Base-by-base conservation (phyloP, 345 rosid genomes). In the Pelargonium nanum region DNA sequence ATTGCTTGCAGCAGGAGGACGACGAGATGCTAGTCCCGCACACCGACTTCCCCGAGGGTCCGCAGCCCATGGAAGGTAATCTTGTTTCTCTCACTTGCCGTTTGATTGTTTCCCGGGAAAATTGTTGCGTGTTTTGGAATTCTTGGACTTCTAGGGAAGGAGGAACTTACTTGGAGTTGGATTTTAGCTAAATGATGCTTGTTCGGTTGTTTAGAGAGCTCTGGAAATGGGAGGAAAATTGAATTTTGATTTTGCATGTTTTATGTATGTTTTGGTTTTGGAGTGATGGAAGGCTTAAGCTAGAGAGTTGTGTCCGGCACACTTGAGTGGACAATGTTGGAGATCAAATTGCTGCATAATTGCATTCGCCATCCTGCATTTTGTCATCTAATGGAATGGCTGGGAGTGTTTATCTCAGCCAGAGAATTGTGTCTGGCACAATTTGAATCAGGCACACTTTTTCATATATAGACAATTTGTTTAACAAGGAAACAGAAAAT, bases 11-110 rank as follows among this genome's bases (percentile, higher is more conserved):
- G 77, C 85, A 80, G 66, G 83, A 77, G 72, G 80, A 79, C 71
- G 87, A 82, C 34, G 84, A 82, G 80, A 79, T 82, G 87, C 75
- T 82, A 60, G 87, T 82, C 45, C 87, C 87, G 24, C 77, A 82
- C 66, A 55, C 80, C 8, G 87, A 79, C 53, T 65, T 79, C 54
- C 68, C 72, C 45, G 80, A 79, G 4, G 82, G 82, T 67, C 87
- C 81, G 44, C 84, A 79, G 77, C 84, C 87, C 25, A 75, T 82
- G 84, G 87, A 82, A 77, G 87, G 87, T 71, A 19, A 15, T 26
- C 16, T 50, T 68, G 24, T 4, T 9, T 23, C 40, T 59, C 17
- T 40, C 48, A 16, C 30, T 19, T 19, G 1, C 10, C 0, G 50
- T 25, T 19, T 60, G 26, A 32, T 56, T 15, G 8, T 17, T 25